Conservation (phyloP, 257 asterid genomes). For the Plantago ovata region DNA sequence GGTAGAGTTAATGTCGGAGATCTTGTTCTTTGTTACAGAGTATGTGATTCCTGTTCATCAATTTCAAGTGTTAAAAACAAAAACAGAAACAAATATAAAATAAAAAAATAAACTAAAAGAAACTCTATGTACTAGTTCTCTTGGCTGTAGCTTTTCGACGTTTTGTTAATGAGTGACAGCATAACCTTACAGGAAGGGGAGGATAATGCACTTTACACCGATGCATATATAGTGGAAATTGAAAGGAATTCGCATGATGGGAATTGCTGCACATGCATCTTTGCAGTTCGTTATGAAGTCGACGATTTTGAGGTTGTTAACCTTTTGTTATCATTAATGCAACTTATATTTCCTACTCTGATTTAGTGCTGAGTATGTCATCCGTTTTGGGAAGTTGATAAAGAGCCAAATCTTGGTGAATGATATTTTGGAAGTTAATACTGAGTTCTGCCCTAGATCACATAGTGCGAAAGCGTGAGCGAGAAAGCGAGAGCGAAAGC, state of each 20-base stretch:
- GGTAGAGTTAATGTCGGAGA: constrained; percentile 61
- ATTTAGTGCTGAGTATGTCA: background rate
- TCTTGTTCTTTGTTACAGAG: constrained; percentile 83
- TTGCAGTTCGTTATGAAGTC: constrained; percentile 51
- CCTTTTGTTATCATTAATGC: background rate
- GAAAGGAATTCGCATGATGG: constrained; percentile 41
- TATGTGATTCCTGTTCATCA: constrained; percentile 23
- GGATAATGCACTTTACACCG: constrained; percentile 53
- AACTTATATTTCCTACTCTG: background rate
- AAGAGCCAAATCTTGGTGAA: too few relatives aligned
- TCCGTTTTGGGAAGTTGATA: background rate
- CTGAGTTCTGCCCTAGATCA: too few relatives aligned
- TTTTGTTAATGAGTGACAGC: background rate
- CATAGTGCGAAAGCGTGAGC: too few relatives aligned
- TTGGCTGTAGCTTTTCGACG: background rate
- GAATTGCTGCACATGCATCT: constrained; percentile 56
- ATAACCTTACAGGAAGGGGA: constrained; percentile 45
- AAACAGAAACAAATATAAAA: too few relatives aligned
- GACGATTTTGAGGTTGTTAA: constrained; percentile 54
- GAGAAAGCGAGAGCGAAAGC: too few relatives aligned
- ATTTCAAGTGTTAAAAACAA: constrained; percentile 8
- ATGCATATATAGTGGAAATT: constrained; percentile 59
- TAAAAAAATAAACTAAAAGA: too few relatives aligned
- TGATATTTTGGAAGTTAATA: too few relatives aligned
- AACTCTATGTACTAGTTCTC: background rate